phyloP scores from a whole-genome alignment of 2,329 filamentous ascomycete species.

The Blastomyces emzantsi region DNA sequence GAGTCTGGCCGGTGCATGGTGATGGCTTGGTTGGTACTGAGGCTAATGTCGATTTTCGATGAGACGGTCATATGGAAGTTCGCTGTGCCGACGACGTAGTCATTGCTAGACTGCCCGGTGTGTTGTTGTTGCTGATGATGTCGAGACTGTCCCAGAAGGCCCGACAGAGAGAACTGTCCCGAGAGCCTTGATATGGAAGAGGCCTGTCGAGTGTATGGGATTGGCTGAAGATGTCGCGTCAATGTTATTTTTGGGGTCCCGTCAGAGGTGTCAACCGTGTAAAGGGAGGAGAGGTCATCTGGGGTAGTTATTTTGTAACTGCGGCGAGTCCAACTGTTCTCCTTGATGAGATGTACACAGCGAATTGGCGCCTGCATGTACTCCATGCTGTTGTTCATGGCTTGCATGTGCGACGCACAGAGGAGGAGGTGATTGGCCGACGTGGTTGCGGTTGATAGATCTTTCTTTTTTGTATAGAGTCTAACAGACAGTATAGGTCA shows the following conservation, averaged over 20 bases:
- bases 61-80: slow-evolving; percentile 14
- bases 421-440: slow-evolving; percentile 7
- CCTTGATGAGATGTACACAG: background rate
- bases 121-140: background rate
- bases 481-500: background rate
- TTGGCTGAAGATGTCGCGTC: slow-evolving; percentile 1
- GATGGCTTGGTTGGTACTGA: slow-evolving; percentile 8
- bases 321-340: background rate
- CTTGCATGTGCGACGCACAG: slow-evolving; percentile 2
- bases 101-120: background rate
- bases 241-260: background rate
- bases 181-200: slow-evolving; percentile 3
- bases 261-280: slow-evolving; percentile 12
- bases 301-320: slow-evolving; percentile 8
- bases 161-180: slow-evolving; percentile 6
- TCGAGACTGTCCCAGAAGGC: background rate
- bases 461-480: background rate
- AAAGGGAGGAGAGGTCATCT: slow-evolving; percentile 10
- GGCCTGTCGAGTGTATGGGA: background rate
- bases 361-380: background rate
- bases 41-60: slow-evolving; percentile 14
- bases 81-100: slow-evolving; percentile 9
- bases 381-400: background rate
- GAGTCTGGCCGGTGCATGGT: slow-evolving; percentile 16
- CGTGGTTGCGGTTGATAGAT: background rate